These are phyloP conservation scores for Neospermospora avenae DNA, from an alignment of 2,329 filamentous ascomycete species.

Conservation along the genomic window DNA sequence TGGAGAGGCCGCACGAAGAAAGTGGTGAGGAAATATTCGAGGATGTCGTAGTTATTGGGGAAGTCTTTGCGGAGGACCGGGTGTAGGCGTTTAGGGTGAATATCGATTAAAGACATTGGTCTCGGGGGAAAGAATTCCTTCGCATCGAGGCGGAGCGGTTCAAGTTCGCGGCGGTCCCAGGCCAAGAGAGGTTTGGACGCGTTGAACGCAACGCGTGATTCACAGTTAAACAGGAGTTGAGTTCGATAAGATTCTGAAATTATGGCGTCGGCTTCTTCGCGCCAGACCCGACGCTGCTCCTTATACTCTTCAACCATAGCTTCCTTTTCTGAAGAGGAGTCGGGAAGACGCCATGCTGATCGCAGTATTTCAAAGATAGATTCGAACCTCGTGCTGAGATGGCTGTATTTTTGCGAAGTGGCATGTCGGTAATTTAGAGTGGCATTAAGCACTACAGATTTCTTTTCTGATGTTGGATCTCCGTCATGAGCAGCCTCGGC, in stretches of 20 bases:
- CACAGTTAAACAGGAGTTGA: background rate
- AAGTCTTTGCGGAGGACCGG: constrained; percentile 44
- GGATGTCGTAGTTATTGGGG: constrained; percentile 42
- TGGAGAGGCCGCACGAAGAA: constrained; percentile 38
- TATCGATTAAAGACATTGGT: constrained; percentile 59
- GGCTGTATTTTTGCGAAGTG: too few relatives aligned
- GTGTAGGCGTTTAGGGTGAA: constrained; percentile 57
- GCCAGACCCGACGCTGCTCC: background rate
- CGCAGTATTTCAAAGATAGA: too few relatives aligned
- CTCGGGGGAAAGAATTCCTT: constrained; percentile 66
- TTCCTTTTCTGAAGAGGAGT: background rate
- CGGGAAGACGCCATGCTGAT: background rate
- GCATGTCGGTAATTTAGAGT: too few relatives aligned
- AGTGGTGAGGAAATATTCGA: constrained; percentile 49
- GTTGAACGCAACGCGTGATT: constrained; percentile 38
- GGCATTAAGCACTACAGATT: background rate
- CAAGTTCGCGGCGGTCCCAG: constrained; percentile 69
- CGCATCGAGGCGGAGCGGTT: constrained; percentile 58
- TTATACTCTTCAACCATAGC: background rate
- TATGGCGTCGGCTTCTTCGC: background rate
- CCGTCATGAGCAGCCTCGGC: background rate
- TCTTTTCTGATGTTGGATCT: background rate
- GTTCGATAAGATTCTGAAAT: background rate
- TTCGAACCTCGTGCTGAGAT: too few relatives aligned
- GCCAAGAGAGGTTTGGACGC: constrained; percentile 51